Evolutionary conservation across 352 stramenopile genomes (phyloP).

Genomic region (Globisporangium spinosum): DNA sequence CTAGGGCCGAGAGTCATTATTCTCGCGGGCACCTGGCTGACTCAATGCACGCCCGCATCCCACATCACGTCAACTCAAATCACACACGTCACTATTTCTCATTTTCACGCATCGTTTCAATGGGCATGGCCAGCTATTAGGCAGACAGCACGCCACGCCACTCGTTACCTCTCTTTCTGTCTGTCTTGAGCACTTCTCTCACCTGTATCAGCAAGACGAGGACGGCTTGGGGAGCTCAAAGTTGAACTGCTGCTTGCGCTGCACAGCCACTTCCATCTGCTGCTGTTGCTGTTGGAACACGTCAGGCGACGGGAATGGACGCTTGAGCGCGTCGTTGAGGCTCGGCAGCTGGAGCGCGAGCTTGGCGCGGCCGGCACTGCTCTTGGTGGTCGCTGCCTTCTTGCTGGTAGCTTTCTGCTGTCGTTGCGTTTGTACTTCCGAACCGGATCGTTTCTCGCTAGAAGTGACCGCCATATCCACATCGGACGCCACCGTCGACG

Average conservation of each 20-base stretch:
- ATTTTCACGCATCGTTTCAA: too few relatives aligned
- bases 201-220: neutral
- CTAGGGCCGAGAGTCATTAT: too few relatives aligned
- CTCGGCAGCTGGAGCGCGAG: constrained; percentile 33
- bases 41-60: too few relatives aligned
- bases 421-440: constrained; percentile 10
- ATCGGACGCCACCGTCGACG: constrained; percentile 32
- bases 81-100: too few relatives aligned
- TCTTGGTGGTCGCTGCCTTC: constrained; percentile 21
- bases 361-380: constrained; percentile 9
- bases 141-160: too few relatives aligned
- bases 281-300: neutral
- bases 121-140: too few relatives aligned
- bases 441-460: constrained; percentile 9
- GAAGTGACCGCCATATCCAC: constrained; percentile 22
- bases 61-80: too few relatives aligned
- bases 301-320: constrained; percentile 22
- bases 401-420: constrained; percentile 17
- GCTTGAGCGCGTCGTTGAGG: constrained; percentile 39
- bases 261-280: neutral
- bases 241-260: neutral
- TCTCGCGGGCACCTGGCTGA: too few relatives aligned
- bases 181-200: neutral
- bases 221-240: constrained; percentile 2
- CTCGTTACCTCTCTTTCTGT: neutral